Evolutionary conservation across 768 basidiomycete species (phyloP).

Genomic region (Tylopilus subfusipes): DNA sequence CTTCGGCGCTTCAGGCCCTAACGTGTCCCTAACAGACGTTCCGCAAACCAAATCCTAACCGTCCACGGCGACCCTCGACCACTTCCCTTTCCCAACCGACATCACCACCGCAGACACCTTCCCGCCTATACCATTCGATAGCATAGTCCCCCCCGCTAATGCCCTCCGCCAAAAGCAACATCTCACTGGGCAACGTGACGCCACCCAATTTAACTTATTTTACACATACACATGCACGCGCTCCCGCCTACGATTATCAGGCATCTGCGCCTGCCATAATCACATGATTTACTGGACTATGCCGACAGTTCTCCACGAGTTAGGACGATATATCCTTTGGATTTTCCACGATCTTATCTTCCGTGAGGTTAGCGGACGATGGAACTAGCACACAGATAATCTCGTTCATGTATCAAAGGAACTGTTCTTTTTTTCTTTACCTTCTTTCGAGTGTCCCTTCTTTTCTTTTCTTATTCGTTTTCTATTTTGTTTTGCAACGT

Average conservation of each 20-base stretch:
- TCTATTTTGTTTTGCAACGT: conserved; percentile 31
- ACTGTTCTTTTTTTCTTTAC: conserved; percentile 4
- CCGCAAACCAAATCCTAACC: conserved; percentile 30
- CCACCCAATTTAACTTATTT: conserved; percentile 30
- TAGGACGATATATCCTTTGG: conserved; percentile 25
- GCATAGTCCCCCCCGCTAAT: conserved; percentile 26
- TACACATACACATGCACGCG: conserved; percentile 21
- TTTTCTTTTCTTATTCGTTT: conserved; percentile 25
- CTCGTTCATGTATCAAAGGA: conserved; percentile 23
- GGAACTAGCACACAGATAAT: conserved; percentile 29
- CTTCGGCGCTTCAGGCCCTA: conserved; percentile 1
- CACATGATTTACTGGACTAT: conserved; percentile 19
- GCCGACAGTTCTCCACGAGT: conserved; percentile 21
- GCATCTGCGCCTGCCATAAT: conserved; percentile 28
- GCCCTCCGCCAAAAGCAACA: conserved; percentile 14
- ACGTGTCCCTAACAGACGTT: conserved; percentile 26
- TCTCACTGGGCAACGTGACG: conserved; percentile 8
- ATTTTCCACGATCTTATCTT: conserved; percentile 21
- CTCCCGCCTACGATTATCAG: conserved; percentile 16
- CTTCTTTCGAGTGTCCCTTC: background rate
- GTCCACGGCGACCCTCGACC: conserved; percentile 22
- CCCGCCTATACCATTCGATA: conserved; percentile 33
- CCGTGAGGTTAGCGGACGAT: conserved; percentile 20
- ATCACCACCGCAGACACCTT: conserved; percentile 33
- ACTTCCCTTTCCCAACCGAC: conserved; percentile 19